phyloP scores from a whole-genome alignment of 441 rosid species.

The Arabidopsis hybrid region DNA sequence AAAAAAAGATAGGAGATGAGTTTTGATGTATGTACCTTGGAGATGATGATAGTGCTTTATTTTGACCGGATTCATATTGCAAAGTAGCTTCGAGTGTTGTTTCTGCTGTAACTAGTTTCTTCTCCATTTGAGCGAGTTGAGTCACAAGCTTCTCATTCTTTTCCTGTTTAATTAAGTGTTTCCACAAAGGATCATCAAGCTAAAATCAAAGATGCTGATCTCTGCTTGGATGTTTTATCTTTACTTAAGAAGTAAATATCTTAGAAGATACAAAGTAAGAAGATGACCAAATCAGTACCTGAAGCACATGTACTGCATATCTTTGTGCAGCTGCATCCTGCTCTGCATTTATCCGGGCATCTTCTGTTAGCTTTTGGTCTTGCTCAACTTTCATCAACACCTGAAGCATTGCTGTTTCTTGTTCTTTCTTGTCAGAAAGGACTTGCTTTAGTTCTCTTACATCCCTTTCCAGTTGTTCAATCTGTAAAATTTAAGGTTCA shows the following conservation, averaged over 20 bases:
- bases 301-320: conserved; percentile 57
- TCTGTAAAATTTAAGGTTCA: conserved; percentile 39
- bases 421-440: conserved; percentile 70
- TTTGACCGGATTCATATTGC: conserved; percentile 66
- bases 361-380: conserved; percentile 73
- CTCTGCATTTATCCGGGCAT: conserved; percentile 65
- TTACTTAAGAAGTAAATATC: neutral
- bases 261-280: conserved; percentile 8
- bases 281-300: conserved; percentile 55
- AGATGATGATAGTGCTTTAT: conserved; percentile 59
- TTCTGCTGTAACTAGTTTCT: conserved; percentile 73
- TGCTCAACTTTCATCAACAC: conserved; percentile 67
- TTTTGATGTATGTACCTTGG: conserved; percentile 51
- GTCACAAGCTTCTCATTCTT: conserved; percentile 64
- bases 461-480: conserved; percentile 69
- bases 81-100: conserved; percentile 71
- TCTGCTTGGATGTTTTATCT: neutral
- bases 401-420: conserved; percentile 73
- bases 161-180: conserved; percentile 49
- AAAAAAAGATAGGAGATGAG: conserved; percentile 20
- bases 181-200: neutral
- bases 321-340: conserved; percentile 63
- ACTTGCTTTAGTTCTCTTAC: conserved; percentile 54
- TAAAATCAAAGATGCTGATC: neutral
- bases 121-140: conserved; percentile 64